Conservation (phyloP, 176 grass and related monocot genomes). For the Avena eriantha region DNA sequence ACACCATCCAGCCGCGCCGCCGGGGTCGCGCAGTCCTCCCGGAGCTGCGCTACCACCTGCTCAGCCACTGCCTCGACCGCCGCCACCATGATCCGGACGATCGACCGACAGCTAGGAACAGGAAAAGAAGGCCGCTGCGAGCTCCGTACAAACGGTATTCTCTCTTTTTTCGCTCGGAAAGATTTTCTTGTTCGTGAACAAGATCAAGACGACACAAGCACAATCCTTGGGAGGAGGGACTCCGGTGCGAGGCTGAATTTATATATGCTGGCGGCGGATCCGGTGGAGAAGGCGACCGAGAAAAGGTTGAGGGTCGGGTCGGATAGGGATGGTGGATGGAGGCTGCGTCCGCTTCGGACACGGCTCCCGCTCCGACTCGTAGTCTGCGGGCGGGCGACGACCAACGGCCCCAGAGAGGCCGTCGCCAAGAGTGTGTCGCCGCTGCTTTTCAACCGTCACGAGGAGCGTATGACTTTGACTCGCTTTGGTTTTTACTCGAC, state of each 20-base stretch:
- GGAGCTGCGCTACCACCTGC: conserved; percentile 50
- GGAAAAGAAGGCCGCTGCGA: conserved; percentile 10
- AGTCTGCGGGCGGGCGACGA: neutral
- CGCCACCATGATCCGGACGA: conserved; percentile 26
- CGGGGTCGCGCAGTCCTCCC: conserved; percentile 59
- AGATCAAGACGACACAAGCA: neutral
- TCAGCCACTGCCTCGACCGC: conserved; percentile 21
- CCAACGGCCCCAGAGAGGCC: neutral
- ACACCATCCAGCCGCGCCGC: conserved; percentile 43
- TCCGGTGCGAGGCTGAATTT: neutral
- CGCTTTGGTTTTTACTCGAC: neutral
- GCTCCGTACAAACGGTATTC: neutral
- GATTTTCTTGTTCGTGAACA: neutral
- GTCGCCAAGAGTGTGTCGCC: conserved; percentile 27
- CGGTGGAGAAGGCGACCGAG: neutral
- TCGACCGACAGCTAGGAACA: neutral
- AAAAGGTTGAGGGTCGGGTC: neutral
- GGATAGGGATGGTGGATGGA: neutral
- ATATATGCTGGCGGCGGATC: conserved; percentile 12
- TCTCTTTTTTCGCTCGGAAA: neutral
- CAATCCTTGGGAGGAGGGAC: neutral
- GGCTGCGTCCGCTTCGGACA: neutral
- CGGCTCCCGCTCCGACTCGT: neutral
- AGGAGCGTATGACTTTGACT: neutral
- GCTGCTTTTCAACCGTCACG: neutral